Evolutionary conservation across 495 filamentous ascomycete genomes (phyloP), one percentile per base, ranked within the genome.

Genomic region (Neurospora tetraspora): DNA sequence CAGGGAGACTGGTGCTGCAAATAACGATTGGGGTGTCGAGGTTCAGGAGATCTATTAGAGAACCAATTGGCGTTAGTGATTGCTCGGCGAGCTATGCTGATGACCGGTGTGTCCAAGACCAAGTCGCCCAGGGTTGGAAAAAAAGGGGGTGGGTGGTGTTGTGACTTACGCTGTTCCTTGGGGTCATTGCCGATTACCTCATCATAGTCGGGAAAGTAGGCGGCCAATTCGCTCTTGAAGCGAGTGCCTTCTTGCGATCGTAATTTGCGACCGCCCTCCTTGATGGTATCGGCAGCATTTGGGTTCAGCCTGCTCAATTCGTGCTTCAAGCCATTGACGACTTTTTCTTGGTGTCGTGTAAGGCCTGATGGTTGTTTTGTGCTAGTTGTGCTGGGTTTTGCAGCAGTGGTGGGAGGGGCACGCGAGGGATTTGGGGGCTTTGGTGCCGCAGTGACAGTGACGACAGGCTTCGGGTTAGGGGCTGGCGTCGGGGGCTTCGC

Each of bases 181-280:
- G 88, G 88, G 74, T 93, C 91, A 75, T 94, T 91, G 72, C 91
- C 93, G 78, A 97, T 91, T 71, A 97, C 87, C 75, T 96, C 91
- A 79, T 97, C 94, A 81, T 95, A 97, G 73, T 95, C 93, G 59
- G 92, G 89, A 76, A 97, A 96, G 80, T 96, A 97, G 39, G 88
- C 85, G 10, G 93, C 90, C 37, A 97, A 85, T 77, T 97, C 94
- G 82, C 93, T 96, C 85, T 94, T 94, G 78, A 92, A 89, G 72
- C 93, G 82, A 70, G 82, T 84, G 31, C 82, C 83, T 73, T 88
- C 86, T 74, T 87, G 84, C 69, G 85, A 87, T 71, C 87, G 81
- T 76, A 89, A 78, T 79, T 88, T 88, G 72, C 87, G 84, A 77
- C 79, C 85, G 77, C 77, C 80, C 31, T 82, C 82, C 71, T 82